These are phyloP conservation scores for Cercospora zeina DNA, from an alignment of 2,329 filamentous ascomycete species.

Conservation along the genomic window DNA sequence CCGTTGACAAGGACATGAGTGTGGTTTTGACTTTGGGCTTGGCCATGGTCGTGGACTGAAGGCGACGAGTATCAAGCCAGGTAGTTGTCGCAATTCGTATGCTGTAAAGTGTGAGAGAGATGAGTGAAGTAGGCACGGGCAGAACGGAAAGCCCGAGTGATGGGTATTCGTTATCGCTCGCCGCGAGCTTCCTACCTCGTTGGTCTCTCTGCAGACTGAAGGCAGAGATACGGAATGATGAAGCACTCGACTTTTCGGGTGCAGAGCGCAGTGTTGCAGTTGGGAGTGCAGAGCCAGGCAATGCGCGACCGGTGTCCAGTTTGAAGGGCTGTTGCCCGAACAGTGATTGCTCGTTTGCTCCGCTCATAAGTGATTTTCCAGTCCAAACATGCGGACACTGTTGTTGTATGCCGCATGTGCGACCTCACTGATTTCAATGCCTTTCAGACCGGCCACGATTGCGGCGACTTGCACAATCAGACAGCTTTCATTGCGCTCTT, in stretches of 20 bases:
- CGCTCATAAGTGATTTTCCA: background rate
- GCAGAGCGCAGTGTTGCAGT: background rate
- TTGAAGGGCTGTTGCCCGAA: conserved; percentile 1
- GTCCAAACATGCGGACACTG: conserved; percentile 40
- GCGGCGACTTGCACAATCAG: conserved; percentile 51
- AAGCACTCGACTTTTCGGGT: too few species aligned
- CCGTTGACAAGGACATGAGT: conserved; percentile 21
- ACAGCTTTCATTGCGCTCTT: conserved; percentile 56
- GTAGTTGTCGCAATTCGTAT: background rate
- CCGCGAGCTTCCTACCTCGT: too few species aligned
- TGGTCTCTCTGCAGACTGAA: too few species aligned
- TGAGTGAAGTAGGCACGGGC: background rate
- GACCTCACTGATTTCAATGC: conserved; percentile 47
- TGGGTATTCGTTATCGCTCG: too few species aligned
- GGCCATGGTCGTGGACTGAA: background rate
- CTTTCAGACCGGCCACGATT: conserved; percentile 53
- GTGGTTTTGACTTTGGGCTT: background rate
- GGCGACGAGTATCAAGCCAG: background rate
- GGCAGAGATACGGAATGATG: too few species aligned
- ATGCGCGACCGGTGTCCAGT: background rate
- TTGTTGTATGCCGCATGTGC: conserved; percentile 45
- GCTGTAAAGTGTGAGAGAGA: background rate
- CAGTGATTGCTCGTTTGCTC: background rate
- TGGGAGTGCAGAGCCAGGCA: background rate
- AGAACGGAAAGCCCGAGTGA: too few species aligned